Evolutionary conservation across 768 basidiomycete genomes (phyloP), one percentile per base, ranked within the genome.

Genomic region (Chiua virens): DNA sequence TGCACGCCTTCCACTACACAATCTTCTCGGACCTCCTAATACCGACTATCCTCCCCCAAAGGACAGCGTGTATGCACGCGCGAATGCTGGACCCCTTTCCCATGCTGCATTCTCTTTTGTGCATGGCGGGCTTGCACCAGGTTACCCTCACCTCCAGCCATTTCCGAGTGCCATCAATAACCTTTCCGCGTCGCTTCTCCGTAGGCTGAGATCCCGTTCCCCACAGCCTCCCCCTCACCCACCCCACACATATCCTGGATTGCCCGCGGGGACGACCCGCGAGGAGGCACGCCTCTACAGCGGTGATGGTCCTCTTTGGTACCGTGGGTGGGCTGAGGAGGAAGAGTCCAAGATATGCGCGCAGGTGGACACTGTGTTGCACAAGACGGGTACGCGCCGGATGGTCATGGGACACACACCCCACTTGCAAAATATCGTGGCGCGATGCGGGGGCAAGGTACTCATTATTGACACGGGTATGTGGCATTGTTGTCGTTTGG

Each of bases 351-450:
- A 74, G 45, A 82, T 81, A 5, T 99, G 97, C 66, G 65, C 59
- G 2, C 77, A 81, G 32, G 92, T 92, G 0, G 85, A 89, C 51
- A 70, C 75, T 22, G 86, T 95, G 17, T 71, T 91, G 45, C 64
- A 77, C 28, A 82, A 79, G 67, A 86, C 91, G 1, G 92, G 92
- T 1, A 94, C 90, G 23, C 73, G 91, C 52, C 75, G 92, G 58
- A 85, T 95, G 83, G 81, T 99, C 40, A 94, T 97, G 92, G 96
- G 96, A 0, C 97, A 98, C 68, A 98, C 97, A 1, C 96, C 97
- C 1, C 79, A 95, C 66, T 92, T 97, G 38, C 54, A 91, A 79
- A 82, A 81, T 57, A 95, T 98, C 42, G 83, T 89, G 4, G 82
- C 89, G 6, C 76, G 94, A 50, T 99, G 97, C 64, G 77, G 82